A percentile compares a stretch with the other conserved stretches of the same genome.
phyloP scores from a whole-genome alignment of 495 filamentous ascomycete species.

The Aspergillus heteromorphus region DNA sequence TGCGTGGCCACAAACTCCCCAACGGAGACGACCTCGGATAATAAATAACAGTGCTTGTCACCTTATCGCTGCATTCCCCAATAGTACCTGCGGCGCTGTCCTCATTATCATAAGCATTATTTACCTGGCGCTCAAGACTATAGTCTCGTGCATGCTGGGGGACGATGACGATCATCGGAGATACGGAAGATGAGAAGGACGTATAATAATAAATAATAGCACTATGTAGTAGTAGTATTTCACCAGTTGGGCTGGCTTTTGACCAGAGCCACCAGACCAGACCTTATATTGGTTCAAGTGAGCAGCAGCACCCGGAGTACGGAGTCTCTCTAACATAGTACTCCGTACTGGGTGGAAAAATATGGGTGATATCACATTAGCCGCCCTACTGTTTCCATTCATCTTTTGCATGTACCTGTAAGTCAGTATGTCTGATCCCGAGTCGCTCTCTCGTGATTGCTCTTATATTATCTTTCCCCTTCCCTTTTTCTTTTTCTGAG shows the following conservation, averaged over 20 bases:
- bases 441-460: too few species aligned
- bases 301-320: background rate
- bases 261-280: background rate
- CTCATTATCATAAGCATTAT: background rate
- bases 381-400: background rate
- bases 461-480: too few species aligned
- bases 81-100: background rate
- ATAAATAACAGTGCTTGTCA: background rate
- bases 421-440: too few species aligned
- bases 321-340: too few species aligned
- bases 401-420: background rate
- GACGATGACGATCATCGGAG: background rate
- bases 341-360: too few species aligned
- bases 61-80: background rate
- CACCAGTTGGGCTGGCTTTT: background rate
- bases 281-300: background rate
- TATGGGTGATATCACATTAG: too few species aligned
- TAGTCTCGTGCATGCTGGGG: background rate
- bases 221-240: too few species aligned
- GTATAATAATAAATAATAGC: too few species aligned
- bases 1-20: background rate
- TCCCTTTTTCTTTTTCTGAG: too few species aligned
- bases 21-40: background rate
- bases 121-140: background rate
- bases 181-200: background rate